Evolutionary conservation across 23 red algal genomes (phyloP), one percentile per base, ranked within the genome.

Genomic region (Gracilaria domingensis): DNA sequence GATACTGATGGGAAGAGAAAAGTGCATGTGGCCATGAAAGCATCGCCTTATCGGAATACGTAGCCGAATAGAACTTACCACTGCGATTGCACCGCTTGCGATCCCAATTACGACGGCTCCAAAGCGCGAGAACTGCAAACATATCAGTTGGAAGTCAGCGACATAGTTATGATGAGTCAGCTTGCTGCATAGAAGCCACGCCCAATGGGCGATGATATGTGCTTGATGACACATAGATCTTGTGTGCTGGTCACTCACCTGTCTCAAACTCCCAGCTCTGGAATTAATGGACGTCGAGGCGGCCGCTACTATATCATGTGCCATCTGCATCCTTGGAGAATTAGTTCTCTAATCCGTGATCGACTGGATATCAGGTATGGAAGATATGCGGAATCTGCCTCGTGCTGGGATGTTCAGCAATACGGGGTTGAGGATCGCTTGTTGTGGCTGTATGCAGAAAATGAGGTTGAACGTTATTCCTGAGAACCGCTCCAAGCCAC

Each of bases 291-390:
- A 90, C 7, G 87, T 65, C n/a, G 74, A 65, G 32, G 87, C 87
- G n/a, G 71, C 51, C 20, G 87, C 66, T 12, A 81, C 57, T 5
- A 90, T 75, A 28, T 90, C 87, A n/a, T 79, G 71, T 71, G 87
- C 87, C 66, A 81, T 81, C 76, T 90, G 87, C 87, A 90, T 90
- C 35, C 53, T 90, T 28, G 34, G 5, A 49, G 13, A 14, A 0
- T 49, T 25, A 28, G 42, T 50, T 77, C 9, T 34, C 17, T 11
- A 13, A 21, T 51, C 42, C 9, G 23, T 77, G 72, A 51, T 77
- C 38, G 40, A 37, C n/a, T 11, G 59, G 59, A 14, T 55, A 55
- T 55, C 51, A 62, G 8, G 5, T 62, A 24, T 62, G 59, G 59
- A 24, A 18, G 59, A 62, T 62, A 2, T 30, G 0, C 7, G 8